Evolutionary conservation across 257 asterid genomes (phyloP).

Genomic region (Penstemon eatonii): DNA sequence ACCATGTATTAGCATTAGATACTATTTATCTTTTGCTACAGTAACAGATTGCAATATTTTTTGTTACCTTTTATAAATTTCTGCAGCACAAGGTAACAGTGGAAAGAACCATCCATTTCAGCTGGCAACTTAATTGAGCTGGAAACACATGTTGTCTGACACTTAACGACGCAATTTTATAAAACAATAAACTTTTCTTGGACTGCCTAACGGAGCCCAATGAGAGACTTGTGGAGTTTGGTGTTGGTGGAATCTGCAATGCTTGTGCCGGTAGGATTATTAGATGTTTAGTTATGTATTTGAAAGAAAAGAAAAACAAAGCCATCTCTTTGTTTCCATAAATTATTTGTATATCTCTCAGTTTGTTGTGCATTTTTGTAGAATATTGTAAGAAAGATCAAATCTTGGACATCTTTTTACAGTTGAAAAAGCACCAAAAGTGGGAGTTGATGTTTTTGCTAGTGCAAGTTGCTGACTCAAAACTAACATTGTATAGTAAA

Average conservation of each 20-base stretch:
- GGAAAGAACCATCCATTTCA: conserved; percentile 17
- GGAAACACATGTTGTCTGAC: conserved; percentile 48
- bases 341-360: not conserved
- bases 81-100: conserved; percentile 31
- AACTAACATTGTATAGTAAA: too few relatives aligned
- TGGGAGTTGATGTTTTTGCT: too few relatives aligned
- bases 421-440: too few relatives aligned
- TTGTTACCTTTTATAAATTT: conserved; percentile 20
- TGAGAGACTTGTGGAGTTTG: conserved; percentile 88
- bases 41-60: not conserved
- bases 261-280: conserved; percentile 60
- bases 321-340: not conserved
- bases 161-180: conserved; percentile 21
- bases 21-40: not conserved
- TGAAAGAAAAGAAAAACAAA: not conserved
- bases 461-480: too few relatives aligned
- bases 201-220: conserved; percentile 92
- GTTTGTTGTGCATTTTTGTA: too few relatives aligned
- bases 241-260: conserved; percentile 90
- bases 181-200: conserved; percentile 12
- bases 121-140: conserved; percentile 38
- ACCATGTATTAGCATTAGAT: not conserved
- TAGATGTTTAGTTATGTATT: conserved; percentile 5
- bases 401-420: too few relatives aligned
- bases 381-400: too few relatives aligned